These are phyloP conservation scores for Trypanosoma caninum DNA, from an alignment of 208 protist genomes.

Conservation along the genomic window DNA sequence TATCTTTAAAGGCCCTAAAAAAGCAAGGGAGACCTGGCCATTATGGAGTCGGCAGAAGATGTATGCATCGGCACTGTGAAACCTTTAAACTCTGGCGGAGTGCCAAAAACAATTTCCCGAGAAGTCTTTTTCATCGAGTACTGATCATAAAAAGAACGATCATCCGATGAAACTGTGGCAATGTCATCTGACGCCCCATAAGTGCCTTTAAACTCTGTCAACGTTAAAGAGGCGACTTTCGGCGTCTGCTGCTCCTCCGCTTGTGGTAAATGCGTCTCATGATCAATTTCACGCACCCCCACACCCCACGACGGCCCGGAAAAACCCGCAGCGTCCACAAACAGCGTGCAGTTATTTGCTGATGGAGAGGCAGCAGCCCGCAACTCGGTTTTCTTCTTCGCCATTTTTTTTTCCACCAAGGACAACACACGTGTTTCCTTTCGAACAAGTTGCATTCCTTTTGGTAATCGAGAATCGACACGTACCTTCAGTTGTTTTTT, in stretches of 20 bases:
- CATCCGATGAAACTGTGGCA: slow-evolving; percentile 16
- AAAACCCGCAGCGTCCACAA: too few relatives aligned
- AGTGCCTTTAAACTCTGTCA: neutral
- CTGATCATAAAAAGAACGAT: slow-evolving; percentile 3
- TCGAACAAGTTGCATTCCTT: slow-evolving; percentile 43
- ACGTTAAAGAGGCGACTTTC: neutral
- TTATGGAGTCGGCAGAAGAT: slow-evolving; percentile 15
- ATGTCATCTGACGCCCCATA: slow-evolving; percentile 10
- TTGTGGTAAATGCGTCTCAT: neutral
- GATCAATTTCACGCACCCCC: neutral
- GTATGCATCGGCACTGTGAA: slow-evolving; percentile 31
- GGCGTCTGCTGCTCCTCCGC: slow-evolving; percentile 19
- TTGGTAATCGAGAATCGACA: slow-evolving; percentile 53
- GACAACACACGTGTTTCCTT: neutral
- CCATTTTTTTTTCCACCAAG: neutral
- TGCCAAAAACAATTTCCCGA: slow-evolving; percentile 48
- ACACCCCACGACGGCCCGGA: neutral
- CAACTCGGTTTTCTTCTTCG: slow-evolving; percentile 1
- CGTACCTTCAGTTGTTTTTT: slow-evolving; percentile 55
- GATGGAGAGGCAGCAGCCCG: neutral
- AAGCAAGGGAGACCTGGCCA: slow-evolving; percentile 18
- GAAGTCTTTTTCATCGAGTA: slow-evolving; percentile 10
- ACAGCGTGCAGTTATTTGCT: too few relatives aligned
- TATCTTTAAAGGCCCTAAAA: slow-evolving; percentile 3
- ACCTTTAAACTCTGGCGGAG: slow-evolving; percentile 72